Percentiles rank a stretch among this genome's conserved stretches.
Evolutionary conservation across 2,329 filamentous ascomycete genomes (phyloP).

Genomic region (Exophiala calicioides): DNA sequence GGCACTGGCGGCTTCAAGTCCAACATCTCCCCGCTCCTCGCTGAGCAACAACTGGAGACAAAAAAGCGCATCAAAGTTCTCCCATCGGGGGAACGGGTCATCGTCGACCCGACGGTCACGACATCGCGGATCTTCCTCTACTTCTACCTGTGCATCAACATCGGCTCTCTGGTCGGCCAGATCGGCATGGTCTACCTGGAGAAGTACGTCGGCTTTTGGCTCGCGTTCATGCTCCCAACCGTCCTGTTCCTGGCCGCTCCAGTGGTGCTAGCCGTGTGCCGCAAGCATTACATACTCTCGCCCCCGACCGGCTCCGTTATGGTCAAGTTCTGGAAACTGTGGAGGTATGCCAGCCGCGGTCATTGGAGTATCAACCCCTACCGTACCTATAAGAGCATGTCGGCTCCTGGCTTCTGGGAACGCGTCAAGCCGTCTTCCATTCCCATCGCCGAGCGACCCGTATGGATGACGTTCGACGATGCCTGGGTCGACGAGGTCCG

Average conservation of each 20-base stretch:
- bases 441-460: constrained; percentile 58
- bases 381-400: constrained; percentile 57
- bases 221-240: constrained; percentile 33
- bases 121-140: constrained; percentile 68
- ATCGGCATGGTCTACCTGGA: constrained; percentile 70
- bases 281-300: constrained; percentile 62
- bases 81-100: constrained; percentile 64
- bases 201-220: constrained; percentile 58
- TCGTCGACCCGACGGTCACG: constrained; percentile 69
- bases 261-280: constrained; percentile 59
- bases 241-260: constrained; percentile 64
- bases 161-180: constrained; percentile 64
- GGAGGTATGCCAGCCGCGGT: constrained; percentile 62
- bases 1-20: constrained; percentile 81
- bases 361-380: constrained; percentile 64
- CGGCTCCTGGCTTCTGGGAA: constrained; percentile 66
- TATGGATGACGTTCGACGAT: constrained; percentile 81
- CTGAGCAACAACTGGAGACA: constrained; percentile 67
- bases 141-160: constrained; percentile 72
- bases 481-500: constrained; percentile 78
- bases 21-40: constrained; percentile 72
- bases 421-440: constrained; percentile 67
- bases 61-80: constrained; percentile 59
- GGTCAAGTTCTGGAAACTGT: constrained; percentile 65
- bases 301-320: constrained; percentile 73